phyloP scores from a whole-genome alignment of 306 rosid species.

The Morella rubra region DNA sequence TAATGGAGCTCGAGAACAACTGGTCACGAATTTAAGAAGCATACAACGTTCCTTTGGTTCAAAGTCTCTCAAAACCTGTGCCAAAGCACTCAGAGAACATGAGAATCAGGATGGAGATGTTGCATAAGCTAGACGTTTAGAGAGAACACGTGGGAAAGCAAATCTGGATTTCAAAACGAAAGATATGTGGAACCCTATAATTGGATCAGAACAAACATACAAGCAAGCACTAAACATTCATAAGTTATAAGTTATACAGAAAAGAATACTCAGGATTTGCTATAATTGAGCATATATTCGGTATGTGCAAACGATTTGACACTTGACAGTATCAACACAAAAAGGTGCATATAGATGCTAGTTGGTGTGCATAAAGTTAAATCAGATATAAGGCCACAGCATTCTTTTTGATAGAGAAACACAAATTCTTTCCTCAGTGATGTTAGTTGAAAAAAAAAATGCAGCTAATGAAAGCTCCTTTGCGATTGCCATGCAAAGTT shows the following conservation, averaged over 20 bases:
- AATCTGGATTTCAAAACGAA: conserved; percentile 7
- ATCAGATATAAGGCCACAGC: not conserved
- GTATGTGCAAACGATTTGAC: not conserved
- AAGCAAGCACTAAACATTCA: not conserved
- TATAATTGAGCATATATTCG: not conserved
- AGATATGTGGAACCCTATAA: not conserved
- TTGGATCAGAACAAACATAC: not conserved
- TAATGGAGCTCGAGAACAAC: conserved; percentile 98
- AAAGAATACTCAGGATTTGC: not conserved
- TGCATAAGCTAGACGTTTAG: conserved; percentile 18
- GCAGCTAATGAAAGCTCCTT: not conserved
- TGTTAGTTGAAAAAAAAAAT: too few species aligned
- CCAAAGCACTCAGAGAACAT: conserved; percentile 20
- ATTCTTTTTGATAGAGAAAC: not conserved
- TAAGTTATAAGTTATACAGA: not conserved
- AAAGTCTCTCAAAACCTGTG: conserved; percentile 71
- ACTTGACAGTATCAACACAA: not conserved
- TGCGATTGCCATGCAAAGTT: not conserved
- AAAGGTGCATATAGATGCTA: not conserved
- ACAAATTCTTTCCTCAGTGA: too few species aligned
- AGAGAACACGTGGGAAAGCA: not conserved
- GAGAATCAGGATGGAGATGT: conserved; percentile 1
- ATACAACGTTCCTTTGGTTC: conserved; percentile 84
- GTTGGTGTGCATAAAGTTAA: conserved; percentile 1
- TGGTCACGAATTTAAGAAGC: conserved; percentile 95